Conservation (phyloP, 164 flowering plant genomes). For the Macadamia integrifolia region DNA sequence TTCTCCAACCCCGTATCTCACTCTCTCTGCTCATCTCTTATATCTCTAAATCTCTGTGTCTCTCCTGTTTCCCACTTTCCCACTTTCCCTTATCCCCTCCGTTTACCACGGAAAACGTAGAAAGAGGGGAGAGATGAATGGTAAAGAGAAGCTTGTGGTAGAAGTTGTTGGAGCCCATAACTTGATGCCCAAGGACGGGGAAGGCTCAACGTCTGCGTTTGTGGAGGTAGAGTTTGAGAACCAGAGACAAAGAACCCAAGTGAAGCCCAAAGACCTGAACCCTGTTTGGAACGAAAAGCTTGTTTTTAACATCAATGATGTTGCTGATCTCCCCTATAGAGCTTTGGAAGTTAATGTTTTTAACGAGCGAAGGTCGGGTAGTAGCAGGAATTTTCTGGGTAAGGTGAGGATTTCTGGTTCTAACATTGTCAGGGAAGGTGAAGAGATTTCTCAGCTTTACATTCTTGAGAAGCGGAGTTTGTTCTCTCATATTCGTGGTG, state of each 20-base stretch:
- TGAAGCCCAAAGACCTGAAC: slow-evolving; percentile 63
- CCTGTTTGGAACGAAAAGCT: slow-evolving; percentile 85
- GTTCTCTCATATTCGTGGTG: slow-evolving; percentile 63
- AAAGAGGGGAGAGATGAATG: not conserved
- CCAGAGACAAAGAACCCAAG: slow-evolving; percentile 57
- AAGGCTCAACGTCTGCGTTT: slow-evolving; percentile 61
- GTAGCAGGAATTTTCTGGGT: slow-evolving; percentile 43
- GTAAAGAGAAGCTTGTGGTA: slow-evolving; percentile 61
- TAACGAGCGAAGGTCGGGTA: slow-evolving; percentile 30
- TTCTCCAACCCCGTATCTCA: too few relatives aligned
- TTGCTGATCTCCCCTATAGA: slow-evolving; percentile 45
- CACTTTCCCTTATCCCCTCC: not conserved
- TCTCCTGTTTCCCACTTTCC: not conserved
- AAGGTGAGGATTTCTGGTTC: slow-evolving; percentile 61
- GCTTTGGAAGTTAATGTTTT: slow-evolving; percentile 54
- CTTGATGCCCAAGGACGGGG: slow-evolving; percentile 69
- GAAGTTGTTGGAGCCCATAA: slow-evolving; percentile 72
- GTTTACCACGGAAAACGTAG: too few relatives aligned
- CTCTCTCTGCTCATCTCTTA: not conserved
- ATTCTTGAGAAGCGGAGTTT: slow-evolving; percentile 61
- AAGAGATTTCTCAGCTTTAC: slow-evolving; percentile 56
- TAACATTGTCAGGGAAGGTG: slow-evolving; percentile 51
- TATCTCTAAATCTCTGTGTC: not conserved
- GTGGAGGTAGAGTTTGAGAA: slow-evolving; percentile 80
- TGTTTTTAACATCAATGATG: slow-evolving; percentile 53